Evolutionary conservation across 2,329 filamentous ascomycete species (phyloP).

Genomic region (Aspergillus flavus): DNA sequence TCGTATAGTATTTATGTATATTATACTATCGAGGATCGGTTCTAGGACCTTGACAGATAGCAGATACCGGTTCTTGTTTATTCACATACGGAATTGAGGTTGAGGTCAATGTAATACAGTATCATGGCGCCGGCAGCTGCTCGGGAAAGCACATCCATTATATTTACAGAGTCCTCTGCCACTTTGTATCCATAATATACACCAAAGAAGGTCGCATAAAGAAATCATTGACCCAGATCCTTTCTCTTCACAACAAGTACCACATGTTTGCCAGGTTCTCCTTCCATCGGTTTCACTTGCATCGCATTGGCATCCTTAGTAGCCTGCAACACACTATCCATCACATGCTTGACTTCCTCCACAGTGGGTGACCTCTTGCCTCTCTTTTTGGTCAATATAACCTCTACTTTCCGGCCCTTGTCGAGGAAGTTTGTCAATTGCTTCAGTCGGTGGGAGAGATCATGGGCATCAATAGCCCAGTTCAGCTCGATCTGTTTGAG

Average conservation of each 20-base stretch:
- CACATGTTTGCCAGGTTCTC: constrained; percentile 41
- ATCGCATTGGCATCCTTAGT: constrained; percentile 46
- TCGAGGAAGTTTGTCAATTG: constrained; percentile 69
- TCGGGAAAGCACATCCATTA: background rate
- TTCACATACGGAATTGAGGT: background rate
- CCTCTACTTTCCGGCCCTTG: constrained; percentile 75
- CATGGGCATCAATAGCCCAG: constrained; percentile 79
- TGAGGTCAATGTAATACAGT: background rate
- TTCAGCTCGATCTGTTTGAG: constrained; percentile 84
- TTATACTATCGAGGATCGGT: background rate
- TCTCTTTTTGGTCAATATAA: constrained; percentile 70
- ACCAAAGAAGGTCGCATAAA: background rate
- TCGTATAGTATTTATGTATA: background rate
- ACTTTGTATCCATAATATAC: constrained; percentile 16
- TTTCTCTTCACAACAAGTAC: constrained; percentile 42
- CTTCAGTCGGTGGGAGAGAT: constrained; percentile 71
- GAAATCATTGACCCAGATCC: constrained; percentile 9
- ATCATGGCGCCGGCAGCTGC: background rate
- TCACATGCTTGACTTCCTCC: constrained; percentile 63
- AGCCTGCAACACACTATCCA: constrained; percentile 54
- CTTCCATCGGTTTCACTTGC: constrained; percentile 47
- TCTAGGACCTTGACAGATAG: background rate
- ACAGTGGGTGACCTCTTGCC: constrained; percentile 60
- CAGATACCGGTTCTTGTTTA: no score
- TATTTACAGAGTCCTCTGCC: background rate